Conservation (phyloP, 306 rosid species). For the Vicia sativa region DNA sequence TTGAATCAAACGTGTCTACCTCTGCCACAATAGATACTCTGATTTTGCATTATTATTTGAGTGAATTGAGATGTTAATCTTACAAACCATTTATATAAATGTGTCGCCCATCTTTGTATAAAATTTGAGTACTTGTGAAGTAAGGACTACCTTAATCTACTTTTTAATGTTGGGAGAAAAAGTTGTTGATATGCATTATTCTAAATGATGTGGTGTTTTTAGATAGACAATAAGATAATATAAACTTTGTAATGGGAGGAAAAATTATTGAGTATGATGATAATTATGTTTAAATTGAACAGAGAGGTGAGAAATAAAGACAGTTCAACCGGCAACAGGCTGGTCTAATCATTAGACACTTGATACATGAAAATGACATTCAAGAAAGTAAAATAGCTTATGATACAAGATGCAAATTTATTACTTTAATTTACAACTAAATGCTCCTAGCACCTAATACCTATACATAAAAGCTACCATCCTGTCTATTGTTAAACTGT, state of each 20-base stretch:
- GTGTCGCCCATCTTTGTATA: neutral
- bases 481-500: conserved; percentile 36
- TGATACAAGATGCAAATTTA: conserved; percentile 39
- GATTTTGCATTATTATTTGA: no score
- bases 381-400: conserved; percentile 43
- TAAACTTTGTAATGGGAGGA: neutral
- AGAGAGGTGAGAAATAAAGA: neutral
- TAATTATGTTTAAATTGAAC: conserved; percentile 6
- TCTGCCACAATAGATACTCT: no score
- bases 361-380: conserved; percentile 31
- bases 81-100: no score
- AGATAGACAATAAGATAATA: neutral
- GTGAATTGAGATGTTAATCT: no score
- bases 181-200: neutral
- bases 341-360: conserved; percentile 33
- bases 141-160: no score
- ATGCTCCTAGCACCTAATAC: conserved; percentile 43
- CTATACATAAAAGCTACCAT: conserved; percentile 46
- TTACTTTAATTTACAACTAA: conserved; percentile 53
- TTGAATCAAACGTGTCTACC: no score
- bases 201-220: neutral
- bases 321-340: conserved; percentile 24
- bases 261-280: neutral
- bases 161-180: neutral
- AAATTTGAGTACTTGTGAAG: no score